Percentiles rank a stretch among this genome's conserved stretches.
phyloP scores from a whole-genome alignment of 768 basidiomycete genomes.

The Tricholoma sp. region DNA sequence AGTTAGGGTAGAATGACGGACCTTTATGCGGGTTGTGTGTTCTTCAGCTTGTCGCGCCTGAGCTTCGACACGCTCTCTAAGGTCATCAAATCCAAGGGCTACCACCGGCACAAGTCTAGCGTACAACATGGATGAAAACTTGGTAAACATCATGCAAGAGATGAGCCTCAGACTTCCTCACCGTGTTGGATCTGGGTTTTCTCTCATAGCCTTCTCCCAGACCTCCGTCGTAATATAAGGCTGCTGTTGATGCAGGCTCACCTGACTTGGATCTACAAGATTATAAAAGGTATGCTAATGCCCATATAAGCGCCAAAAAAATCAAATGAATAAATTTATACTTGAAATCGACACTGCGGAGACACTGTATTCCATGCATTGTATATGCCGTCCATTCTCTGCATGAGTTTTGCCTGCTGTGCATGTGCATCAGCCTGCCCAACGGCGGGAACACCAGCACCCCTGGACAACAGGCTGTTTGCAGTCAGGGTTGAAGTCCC shows the following conservation, averaged over 20 bases:
- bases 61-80: slow-evolving; percentile 72
- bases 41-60: slow-evolving; percentile 61
- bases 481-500: slow-evolving; percentile 28
- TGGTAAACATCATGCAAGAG: background rate
- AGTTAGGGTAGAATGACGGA: slow-evolving; percentile 14
- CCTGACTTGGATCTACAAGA: slow-evolving; percentile 64
- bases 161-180: slow-evolving; percentile 26
- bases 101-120: slow-evolving; percentile 72
- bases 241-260: slow-evolving; percentile 65
- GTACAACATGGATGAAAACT: background rate
- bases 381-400: slow-evolving; percentile 59
- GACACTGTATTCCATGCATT: slow-evolving; percentile 69
- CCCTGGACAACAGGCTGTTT: slow-evolving; percentile 30
- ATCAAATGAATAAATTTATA: slow-evolving; percentile 18
- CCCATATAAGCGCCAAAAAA: background rate
- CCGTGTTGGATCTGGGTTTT: slow-evolving; percentile 82
- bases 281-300: slow-evolving; percentile 80
- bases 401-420: slow-evolving; percentile 48
- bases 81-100: slow-evolving; percentile 77
- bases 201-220: slow-evolving; percentile 75
- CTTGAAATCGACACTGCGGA: slow-evolving; percentile 76
- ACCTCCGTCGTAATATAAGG: slow-evolving; percentile 66
- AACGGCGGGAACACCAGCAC: slow-evolving; percentile 30
- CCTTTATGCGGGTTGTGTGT: slow-evolving; percentile 65
- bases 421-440: slow-evolving; percentile 56